Percentiles rank a stretch among this genome's conserved stretches.
Evolutionary conservation across 2,329 filamentous ascomycete species (phyloP).

Genomic region (Hypoxylon rubiginosum): DNA sequence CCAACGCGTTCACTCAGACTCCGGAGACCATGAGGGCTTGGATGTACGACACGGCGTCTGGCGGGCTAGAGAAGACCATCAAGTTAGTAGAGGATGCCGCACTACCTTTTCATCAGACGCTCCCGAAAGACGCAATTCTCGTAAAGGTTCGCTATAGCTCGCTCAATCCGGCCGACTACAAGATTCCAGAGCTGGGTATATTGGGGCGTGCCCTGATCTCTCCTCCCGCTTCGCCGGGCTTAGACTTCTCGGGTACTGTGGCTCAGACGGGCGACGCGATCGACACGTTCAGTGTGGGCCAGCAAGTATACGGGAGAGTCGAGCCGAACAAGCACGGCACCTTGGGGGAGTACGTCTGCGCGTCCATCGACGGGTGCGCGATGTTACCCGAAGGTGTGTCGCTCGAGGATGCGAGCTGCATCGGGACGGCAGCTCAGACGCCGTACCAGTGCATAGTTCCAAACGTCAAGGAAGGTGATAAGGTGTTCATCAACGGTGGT

Average conservation of each 20-base stretch:
- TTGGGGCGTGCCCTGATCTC: slow-evolving; percentile 56
- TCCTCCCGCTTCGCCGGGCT: slow-evolving; percentile 61
- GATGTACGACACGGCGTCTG: slow-evolving; percentile 63
- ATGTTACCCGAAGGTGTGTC: slow-evolving; percentile 59
- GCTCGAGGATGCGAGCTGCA: slow-evolving; percentile 57
- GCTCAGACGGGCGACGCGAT: slow-evolving; percentile 47
- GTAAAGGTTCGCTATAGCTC: slow-evolving; percentile 66
- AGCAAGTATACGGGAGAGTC: slow-evolving; percentile 61
- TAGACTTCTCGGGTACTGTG: slow-evolving; percentile 64
- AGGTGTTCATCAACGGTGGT: slow-evolving; percentile 75
- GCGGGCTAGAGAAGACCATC: slow-evolving; percentile 67
- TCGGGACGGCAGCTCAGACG: slow-evolving; percentile 62
- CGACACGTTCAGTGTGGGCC: slow-evolving; percentile 54
- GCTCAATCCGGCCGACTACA: slow-evolving; percentile 76
- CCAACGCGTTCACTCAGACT: background rate
- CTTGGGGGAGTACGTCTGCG: slow-evolving; percentile 58
- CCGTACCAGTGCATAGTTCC: slow-evolving; percentile 63
- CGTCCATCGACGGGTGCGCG: slow-evolving; percentile 50
- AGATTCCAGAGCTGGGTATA: slow-evolving; percentile 65
- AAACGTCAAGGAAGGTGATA: slow-evolving; percentile 61
- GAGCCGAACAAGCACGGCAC: slow-evolving; percentile 55
- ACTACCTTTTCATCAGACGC: slow-evolving; percentile 54
- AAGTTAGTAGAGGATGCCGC: slow-evolving; percentile 59
- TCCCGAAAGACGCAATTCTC: slow-evolving; percentile 62
- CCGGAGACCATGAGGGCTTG: slow-evolving; percentile 66